phyloP scores from a whole-genome alignment of 768 basidiomycete genomes.

The Phaeolepiota aurea region DNA sequence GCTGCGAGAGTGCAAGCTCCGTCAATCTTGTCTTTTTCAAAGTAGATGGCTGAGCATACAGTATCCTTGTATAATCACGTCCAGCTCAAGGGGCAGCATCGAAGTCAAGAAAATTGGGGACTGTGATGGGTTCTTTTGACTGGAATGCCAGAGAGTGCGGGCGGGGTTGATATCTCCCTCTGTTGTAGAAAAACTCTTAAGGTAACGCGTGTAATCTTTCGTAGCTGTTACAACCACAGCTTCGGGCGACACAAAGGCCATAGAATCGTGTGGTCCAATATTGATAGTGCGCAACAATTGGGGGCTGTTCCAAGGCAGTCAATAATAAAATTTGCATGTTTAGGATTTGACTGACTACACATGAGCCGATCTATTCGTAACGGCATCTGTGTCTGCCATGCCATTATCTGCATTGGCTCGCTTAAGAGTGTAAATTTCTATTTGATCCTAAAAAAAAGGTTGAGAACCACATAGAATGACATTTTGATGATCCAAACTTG shows the following conservation, averaged over 20 bases:
- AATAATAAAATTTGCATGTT: no score
- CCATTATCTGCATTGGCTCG: slow-evolving; percentile 27
- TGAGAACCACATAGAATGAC: no score
- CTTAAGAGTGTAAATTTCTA: slow-evolving; percentile 26
- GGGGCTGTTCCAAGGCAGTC: no score
- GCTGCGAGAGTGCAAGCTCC: slow-evolving; percentile 21
- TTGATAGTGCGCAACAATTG: slow-evolving; percentile 11
- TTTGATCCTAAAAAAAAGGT: slow-evolving; percentile 24
- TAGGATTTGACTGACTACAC: slow-evolving; percentile 4
- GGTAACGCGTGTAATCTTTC: slow-evolving; percentile 9
- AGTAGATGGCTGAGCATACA: slow-evolving; percentile 40
- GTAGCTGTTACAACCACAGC: slow-evolving; percentile 9
- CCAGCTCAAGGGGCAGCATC: slow-evolving; percentile 48
- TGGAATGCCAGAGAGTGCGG: slow-evolving; percentile 18
- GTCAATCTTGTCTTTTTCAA: slow-evolving; percentile 8
- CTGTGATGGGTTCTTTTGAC: slow-evolving; percentile 1
- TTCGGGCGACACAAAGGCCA: slow-evolving; percentile 12
- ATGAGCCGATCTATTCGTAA: neutral
- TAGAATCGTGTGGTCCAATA: slow-evolving; percentile 14
- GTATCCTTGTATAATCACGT: slow-evolving; percentile 54
- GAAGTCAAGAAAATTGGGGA: slow-evolving; percentile 19
- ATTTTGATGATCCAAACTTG: slow-evolving; percentile 18
- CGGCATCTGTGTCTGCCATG: slow-evolving; percentile 7
- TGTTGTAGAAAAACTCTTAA: no score
- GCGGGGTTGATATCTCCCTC: slow-evolving; percentile 3